Evolutionary conservation across 78 protist species (phyloP).

Genomic region (Dictyostelium intermedium): DNA sequence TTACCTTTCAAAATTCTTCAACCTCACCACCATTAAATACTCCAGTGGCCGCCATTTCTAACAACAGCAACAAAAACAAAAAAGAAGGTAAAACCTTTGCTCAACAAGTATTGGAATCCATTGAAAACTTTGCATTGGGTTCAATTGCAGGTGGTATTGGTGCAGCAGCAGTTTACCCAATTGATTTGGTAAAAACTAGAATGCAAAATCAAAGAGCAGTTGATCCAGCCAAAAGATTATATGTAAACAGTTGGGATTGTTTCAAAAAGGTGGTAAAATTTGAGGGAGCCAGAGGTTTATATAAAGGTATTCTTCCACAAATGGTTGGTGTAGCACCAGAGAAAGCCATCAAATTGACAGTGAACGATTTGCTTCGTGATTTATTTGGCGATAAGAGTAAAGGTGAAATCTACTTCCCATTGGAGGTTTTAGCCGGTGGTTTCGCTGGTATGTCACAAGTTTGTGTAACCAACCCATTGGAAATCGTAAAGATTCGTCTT

Average conservation of each 20-base stretch:
- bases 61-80: neutral
- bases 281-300: slow-evolving; percentile 83
- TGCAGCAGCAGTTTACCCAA: slow-evolving; percentile 89
- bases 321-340: slow-evolving; percentile 93
- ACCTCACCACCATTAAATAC: neutral
- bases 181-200: slow-evolving; percentile 88
- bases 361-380: slow-evolving; percentile 84
- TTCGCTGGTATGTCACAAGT: slow-evolving; percentile 90
- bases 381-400: slow-evolving; percentile 75
- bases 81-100: neutral
- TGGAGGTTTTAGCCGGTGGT: slow-evolving; percentile 88
- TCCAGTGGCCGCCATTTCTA: neutral
- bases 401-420: slow-evolving; percentile 85
- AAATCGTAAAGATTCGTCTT: slow-evolving; percentile 91
- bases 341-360: slow-evolving; percentile 89
- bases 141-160: slow-evolving; percentile 88
- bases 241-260: slow-evolving; percentile 84
- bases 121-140: slow-evolving; percentile 82
- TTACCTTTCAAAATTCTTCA: neutral
- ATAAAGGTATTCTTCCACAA: slow-evolving; percentile 87
- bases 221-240: slow-evolving; percentile 52
- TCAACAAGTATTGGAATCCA: slow-evolving; percentile 18
- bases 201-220: slow-evolving; percentile 88
- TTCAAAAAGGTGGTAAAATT: slow-evolving; percentile 74
- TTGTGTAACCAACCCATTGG: slow-evolving; percentile 90